Conservation (phyloP, 768 basidiomycete genomes). For the Clitopilus hobsonii region DNA sequence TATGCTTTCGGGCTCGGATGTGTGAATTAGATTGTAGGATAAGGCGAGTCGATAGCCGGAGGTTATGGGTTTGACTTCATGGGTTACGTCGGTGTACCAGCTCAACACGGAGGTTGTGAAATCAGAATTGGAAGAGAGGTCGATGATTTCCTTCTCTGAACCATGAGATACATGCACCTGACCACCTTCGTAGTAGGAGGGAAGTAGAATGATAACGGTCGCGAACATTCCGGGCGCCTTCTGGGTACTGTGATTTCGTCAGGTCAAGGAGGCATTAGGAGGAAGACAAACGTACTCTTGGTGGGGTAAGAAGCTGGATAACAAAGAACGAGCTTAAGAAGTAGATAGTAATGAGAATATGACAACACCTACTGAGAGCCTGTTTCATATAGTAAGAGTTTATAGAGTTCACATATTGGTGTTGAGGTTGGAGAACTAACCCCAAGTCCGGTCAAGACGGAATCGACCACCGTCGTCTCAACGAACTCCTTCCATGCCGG, state of each 20-base stretch:
- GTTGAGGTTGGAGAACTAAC: neutral
- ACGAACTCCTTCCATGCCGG: neutral
- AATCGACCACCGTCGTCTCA: neutral
- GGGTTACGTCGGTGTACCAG: too few relatives aligned
- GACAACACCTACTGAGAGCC: neutral
- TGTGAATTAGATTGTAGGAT: too few relatives aligned
- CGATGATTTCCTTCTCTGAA: neutral
- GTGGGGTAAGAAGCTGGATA: neutral
- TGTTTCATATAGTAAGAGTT: too few relatives aligned
- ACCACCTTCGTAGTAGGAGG: neutral
- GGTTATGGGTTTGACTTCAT: too few relatives aligned
- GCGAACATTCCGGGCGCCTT: neutral
- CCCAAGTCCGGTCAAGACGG: neutral
- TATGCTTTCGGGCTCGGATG: too few relatives aligned
- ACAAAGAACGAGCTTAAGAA: neutral
- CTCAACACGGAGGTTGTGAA: too few relatives aligned
- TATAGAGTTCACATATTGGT: neutral
- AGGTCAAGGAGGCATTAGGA: neutral
- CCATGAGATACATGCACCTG: neutral
- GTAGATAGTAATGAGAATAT: neutral
- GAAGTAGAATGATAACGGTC: neutral
- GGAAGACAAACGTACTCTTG: conserved; percentile 8
- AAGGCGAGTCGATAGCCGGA: too few relatives aligned
- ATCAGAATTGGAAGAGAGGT: too few relatives aligned
- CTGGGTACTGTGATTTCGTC: neutral